Evolutionary conservation across 202 grass and related monocot species (phyloP).

Genomic region (Bolboschoenoplectus hybrid): DNA sequence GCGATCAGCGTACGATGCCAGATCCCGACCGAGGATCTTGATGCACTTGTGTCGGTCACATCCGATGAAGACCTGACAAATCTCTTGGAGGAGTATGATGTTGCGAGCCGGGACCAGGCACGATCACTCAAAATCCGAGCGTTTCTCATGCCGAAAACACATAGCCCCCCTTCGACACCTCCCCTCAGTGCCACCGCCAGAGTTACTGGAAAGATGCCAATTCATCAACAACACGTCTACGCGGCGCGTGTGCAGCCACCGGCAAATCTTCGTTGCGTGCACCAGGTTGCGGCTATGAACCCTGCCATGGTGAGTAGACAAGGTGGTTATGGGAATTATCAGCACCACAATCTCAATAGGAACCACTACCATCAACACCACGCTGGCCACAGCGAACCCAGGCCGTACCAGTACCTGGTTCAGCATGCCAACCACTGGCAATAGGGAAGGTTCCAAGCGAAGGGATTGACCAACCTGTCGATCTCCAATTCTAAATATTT

Average conservation of each 20-base stretch:
- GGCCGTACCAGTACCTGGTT: constrained; percentile 39
- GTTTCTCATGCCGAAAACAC: constrained; percentile 50
- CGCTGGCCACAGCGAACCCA: not conserved
- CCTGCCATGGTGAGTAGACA: constrained; percentile 39
- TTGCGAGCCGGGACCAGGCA: constrained; percentile 37
- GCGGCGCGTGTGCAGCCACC: not conserved
- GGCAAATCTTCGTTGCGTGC: constrained; percentile 27
- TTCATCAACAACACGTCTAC: not conserved
- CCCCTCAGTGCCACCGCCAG: not conserved
- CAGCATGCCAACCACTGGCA: constrained; percentile 48
- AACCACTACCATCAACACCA: constrained; percentile 38
- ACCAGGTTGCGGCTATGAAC: constrained; percentile 31
- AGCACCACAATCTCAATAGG: constrained; percentile 20
- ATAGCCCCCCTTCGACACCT: constrained; percentile 11
- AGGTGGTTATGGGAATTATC: constrained; percentile 27
- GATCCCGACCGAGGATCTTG: constrained; percentile 85
- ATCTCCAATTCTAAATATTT: constrained; percentile 38
- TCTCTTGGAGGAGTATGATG: constrained; percentile 70
- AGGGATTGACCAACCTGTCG: constrained; percentile 7
- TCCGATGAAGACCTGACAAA: constrained; percentile 67
- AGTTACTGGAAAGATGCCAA: not conserved
- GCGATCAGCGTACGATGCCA: constrained; percentile 60
- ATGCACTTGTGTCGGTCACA: constrained; percentile 77
- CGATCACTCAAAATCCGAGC: constrained; percentile 60
- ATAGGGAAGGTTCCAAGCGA: constrained; percentile 20